A percentile compares a stretch with the other conserved stretches of the same genome.
phyloP scores from a whole-genome alignment of 805 yeast species.

The Wickerhamomyces canadensis region DNA sequence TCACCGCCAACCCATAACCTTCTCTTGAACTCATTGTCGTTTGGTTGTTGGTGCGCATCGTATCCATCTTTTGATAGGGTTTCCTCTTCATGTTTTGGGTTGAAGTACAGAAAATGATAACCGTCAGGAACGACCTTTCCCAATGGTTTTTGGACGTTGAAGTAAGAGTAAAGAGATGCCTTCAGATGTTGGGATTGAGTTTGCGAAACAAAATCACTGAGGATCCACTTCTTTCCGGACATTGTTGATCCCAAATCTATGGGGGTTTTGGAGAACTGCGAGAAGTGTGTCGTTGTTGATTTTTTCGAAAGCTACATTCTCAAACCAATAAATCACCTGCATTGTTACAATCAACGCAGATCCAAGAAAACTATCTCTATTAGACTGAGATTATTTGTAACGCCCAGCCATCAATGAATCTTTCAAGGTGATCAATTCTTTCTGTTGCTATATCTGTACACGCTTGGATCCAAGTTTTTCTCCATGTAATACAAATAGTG shows the following conservation, averaged over 20 bases:
- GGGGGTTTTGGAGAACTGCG: no score
- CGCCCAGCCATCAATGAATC: no score
- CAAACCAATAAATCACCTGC: no score
- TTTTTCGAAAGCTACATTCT: no score
- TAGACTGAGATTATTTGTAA: no score
- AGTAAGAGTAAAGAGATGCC: constrained; percentile 19
- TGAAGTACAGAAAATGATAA: constrained; percentile 62
- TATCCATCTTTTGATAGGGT: constrained; percentile 69
- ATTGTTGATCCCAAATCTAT: no score
- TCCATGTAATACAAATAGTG: constrained; percentile 4
- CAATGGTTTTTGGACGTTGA: constrained; percentile 19
- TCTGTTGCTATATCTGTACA: neutral
- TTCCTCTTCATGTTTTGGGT: constrained; percentile 45
- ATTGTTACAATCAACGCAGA: no score
- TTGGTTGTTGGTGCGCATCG: constrained; percentile 53
- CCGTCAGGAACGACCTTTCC: constrained; percentile 37
- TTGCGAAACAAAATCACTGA: constrained; percentile 14
- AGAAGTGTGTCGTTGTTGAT: neutral
- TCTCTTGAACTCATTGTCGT: constrained; percentile 35
- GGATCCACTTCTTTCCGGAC: constrained; percentile 14
- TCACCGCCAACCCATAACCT: constrained; percentile 82
- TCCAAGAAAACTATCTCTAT: no score
- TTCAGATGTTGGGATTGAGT: constrained; percentile 20
- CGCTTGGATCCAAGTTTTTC: neutral
- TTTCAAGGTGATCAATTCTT: no score